Conservation (phyloP, 345 rosid species). For the Eucalyptus cladocalyx region DNA sequence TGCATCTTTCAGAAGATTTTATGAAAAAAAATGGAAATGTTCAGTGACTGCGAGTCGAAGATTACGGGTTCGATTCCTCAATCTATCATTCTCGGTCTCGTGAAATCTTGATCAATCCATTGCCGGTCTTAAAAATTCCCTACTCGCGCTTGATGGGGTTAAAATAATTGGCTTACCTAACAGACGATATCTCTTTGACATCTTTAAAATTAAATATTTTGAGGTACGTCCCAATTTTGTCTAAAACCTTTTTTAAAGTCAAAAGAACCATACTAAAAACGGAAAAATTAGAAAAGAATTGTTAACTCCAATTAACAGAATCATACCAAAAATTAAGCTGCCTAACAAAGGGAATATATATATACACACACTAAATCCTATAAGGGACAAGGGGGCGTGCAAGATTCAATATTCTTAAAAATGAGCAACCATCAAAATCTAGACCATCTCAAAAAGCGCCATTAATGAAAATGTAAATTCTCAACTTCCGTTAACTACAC, state of each 20-base stretch:
- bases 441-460: background rate
- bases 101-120: background rate
- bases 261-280: background rate
- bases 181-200: rapidly evolving
- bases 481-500: background rate
- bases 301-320: background rate
- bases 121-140: background rate
- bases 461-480: background rate
- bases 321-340: background rate
- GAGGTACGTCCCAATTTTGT: background rate
- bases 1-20: background rate
- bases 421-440: background rate
- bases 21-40: background rate
- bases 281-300: background rate
- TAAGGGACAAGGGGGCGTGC: background rate
- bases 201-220: background rate
- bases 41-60: background rate
- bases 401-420: background rate
- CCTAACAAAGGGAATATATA: background rate
- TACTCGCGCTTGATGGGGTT: background rate
- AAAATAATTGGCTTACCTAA: background rate
- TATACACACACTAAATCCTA: background rate
- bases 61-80: background rate
- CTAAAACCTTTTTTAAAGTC: rapidly evolving
- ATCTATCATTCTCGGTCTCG: background rate